Evolutionary conservation across 352 stramenopile species (phyloP).

Genomic region (Pythium folliculosum): DNA sequence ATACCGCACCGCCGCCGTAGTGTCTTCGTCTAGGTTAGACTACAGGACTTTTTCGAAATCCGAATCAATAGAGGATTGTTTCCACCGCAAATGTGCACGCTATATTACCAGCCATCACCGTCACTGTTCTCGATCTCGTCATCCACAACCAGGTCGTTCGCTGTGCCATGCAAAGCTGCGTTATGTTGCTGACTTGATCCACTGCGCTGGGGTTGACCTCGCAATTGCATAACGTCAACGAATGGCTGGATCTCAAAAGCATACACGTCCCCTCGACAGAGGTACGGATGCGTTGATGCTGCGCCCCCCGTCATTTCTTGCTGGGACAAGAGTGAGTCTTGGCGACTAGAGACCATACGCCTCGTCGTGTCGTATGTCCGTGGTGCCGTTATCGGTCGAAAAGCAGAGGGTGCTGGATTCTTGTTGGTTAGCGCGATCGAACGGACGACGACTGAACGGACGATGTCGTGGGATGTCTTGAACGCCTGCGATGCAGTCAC

Average conservation of each 20-base stretch:
- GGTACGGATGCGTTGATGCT: conserved; percentile 21
- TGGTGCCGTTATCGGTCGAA: conserved; percentile 70
- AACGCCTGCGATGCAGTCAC: conserved; percentile 38
- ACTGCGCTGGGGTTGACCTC: not conserved
- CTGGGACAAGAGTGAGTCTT: conserved; percentile 48
- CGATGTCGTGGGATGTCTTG: conserved; percentile 54
- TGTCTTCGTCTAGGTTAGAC: not conserved
- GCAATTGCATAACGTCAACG: conserved; percentile 40
- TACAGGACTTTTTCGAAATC: not conserved
- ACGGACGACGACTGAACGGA: conserved; percentile 60
- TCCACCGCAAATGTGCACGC: not conserved
- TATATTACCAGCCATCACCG: conserved; percentile 37
- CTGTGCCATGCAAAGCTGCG: not conserved
- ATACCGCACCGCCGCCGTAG: conserved; percentile 3
- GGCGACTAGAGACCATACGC: conserved; percentile 33
- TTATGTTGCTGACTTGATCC: not conserved
- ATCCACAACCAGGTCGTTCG: conserved; percentile 33
- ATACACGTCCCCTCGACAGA: conserved; percentile 59
- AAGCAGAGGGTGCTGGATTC: conserved; percentile 59
- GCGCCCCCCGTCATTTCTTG: conserved; percentile 29
- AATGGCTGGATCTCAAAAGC: conserved; percentile 75
- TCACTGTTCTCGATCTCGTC: conserved; percentile 78
- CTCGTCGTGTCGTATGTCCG: conserved; percentile 40
- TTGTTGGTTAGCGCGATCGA: conserved; percentile 71
- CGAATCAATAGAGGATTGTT: not conserved